Base-by-base conservation (phyloP, 2,329 filamentous ascomycete genomes). In the Rhynchosporium secalis region DNA sequence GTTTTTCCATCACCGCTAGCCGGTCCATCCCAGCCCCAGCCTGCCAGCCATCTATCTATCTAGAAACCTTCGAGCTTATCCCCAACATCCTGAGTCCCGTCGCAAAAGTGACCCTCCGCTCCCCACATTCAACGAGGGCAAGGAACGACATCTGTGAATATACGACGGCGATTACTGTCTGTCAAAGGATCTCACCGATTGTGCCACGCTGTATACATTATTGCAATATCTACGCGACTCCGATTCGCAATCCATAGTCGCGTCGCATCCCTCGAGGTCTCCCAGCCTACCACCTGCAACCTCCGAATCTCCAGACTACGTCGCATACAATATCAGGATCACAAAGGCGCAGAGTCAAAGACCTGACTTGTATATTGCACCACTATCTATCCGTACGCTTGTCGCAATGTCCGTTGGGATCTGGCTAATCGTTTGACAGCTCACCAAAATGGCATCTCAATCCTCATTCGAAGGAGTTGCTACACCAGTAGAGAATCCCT, bases 381-480 rank as follows among this genome's bases (percentile, higher is more conserved):
- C 49, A 40, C 49, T 20, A 54, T 40, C 36, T 54, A 54, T 40
- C 36, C 40, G 49, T 54, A 54, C 20, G 49, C 33, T 9, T 40
- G 38, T 56, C 52, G 38, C 52, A 56, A 46, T 33, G 2, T 31
- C 38, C 41, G 20, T 6, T 58, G 43, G 33, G 10, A 48, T 33
- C 26, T 13, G 43, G 56, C 56, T 58, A 48, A 58, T 13, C 43
- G 26, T 20, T 28, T 38, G 56, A 47, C 31, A 58, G 56, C 56
- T 48, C 48, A 28, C 46, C 29, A 29, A 28, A 46, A 72, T 72
- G 71, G 66, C 68, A 60, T 71, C 69, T 15, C 61, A 67, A 60
- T 67, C 66, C 52, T 71, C 67, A 31, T 64, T 64, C 56, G 69
- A 69, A 15, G 67, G 66, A 46, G 38, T 55, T 9, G 64, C 71